Base-by-base conservation (phyloP, 2,329 filamentous ascomycete genomes). In the Claviceps citrina region DNA sequence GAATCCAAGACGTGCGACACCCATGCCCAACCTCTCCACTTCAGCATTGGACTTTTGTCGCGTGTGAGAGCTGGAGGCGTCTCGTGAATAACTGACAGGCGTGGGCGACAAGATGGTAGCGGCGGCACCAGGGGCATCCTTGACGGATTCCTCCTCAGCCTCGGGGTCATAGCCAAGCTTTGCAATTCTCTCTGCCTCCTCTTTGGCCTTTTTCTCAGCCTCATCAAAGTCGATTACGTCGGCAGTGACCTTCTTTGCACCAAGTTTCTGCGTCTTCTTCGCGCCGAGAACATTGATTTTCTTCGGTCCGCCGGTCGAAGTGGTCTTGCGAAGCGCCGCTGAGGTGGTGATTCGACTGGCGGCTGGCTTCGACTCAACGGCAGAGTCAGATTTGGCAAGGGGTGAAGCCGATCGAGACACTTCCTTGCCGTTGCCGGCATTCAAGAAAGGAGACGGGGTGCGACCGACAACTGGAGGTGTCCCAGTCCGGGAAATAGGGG, bases 121-220 rank as follows among this genome's bases (percentile, higher is more conserved):
- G 13, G 73, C 68, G 43, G 73, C 69, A 41, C 73, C 67, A 10
- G 67, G 48, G 45, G 74, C 67, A 28, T 64, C 50, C 26, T 59
- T 59, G 45, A 63, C 60, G 47, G 58, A 68, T 35, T 59, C 71
- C 49, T 73, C 73, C 60, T 93, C 89, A 16, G 85, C 87, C 47
- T 95, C 82, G 1, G 87, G 85, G 52, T 98, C 86, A 54, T 98
- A 98, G 30, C 91, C 91, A 18, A 98, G 68, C 64, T 93, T 94
- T 58, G 81, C 86, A 56, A 95, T 91, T 49, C 91, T 80, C 61
- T 96, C 91, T 3, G 87, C 91, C 62, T 98, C 91, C 62, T 96
- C 91, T 60, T 89, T 93, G 32, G 91, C 91, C 64, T 93, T 94
- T 62, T 84, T 85, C 68, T 98, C 91, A 3, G 87, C 91, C 59